A percentile compares a stretch with the other conserved stretches of the same genome.
These are phyloP conservation scores for Cercis canadensis DNA, from an alignment of 306 rosid species.

Conservation along the genomic window DNA sequence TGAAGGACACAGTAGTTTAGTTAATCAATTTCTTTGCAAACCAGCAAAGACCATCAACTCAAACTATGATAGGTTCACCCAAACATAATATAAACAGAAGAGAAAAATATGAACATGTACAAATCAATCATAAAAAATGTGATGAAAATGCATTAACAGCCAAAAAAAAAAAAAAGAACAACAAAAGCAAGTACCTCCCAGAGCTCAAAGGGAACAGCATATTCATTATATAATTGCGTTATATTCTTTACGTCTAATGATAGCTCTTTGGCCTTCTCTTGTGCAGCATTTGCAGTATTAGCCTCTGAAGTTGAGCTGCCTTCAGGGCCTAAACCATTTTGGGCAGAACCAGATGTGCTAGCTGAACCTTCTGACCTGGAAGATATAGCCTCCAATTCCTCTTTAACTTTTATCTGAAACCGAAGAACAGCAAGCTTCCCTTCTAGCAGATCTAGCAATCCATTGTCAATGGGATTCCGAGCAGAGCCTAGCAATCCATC, in stretches of 20 bases:
- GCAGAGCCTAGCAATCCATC: conserved; percentile 72
- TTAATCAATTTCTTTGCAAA: conserved; percentile 5
- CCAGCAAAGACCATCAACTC: neutral
- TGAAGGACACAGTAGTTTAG: neutral
- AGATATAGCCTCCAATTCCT: conserved; percentile 79
- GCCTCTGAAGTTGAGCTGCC: conserved; percentile 49
- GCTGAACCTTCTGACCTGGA: conserved; percentile 68
- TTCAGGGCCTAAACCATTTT: conserved; percentile 56
- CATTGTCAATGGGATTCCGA: conserved; percentile 70
- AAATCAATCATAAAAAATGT: no score
- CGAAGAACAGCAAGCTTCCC: conserved; percentile 99
- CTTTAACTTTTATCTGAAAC: conserved; percentile 90
- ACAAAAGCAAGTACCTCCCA: no score
- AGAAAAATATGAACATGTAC: no score
- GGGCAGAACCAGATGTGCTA: conserved; percentile 55
- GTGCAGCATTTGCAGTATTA: conserved; percentile 50
- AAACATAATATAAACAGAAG: neutral
- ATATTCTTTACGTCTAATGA: conserved; percentile 83
- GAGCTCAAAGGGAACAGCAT: conserved; percentile 92
- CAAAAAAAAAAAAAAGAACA: no score
- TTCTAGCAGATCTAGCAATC: conserved; percentile 91
- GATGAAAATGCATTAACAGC: neutral
- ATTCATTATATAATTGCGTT: conserved; percentile 93
- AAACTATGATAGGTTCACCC: neutral
- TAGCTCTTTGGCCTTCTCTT: conserved; percentile 77